Evolutionary conservation across 495 filamentous ascomycete species (phyloP), one percentile per base, ranked within the genome.

Genomic region (Daldinia grandis): DNA sequence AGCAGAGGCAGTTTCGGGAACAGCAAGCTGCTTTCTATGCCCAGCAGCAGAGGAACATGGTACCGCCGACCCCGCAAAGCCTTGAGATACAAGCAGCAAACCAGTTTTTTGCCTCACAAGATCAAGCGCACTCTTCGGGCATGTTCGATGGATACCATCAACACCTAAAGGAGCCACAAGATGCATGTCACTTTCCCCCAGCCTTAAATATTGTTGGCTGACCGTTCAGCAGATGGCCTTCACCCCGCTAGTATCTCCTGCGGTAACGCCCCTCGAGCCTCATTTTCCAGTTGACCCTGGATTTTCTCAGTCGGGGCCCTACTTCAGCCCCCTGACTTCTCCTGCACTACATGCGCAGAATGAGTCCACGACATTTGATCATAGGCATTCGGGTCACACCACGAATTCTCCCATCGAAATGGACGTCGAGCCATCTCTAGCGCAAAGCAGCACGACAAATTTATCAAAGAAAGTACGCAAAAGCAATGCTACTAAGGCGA

Each of bases 31-130:
- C 82, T 51, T 82, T 84, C 80, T 85, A 85, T 76, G 64, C 84
- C 66, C 87, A 90, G 27, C 83, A 86, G 55, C 83, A 85, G 58
- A 81, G 73, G 62, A 75, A 63, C 25, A 89, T 93, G 72, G 90
- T 98, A 24, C 95, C 95, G 7, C 94, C 93, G 9, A 99, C 95
- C 1, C 95, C 95, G 0, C 95, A 94, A 74, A 98, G 95, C 76
- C 86, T 95, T 47, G 94, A 98, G 76, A 85, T 98, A 74, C 92
- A 93, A 67, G 90, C 90, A 14, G 86, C 86, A 55, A 87, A 85
- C 9, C 88, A 89, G 47, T 90, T 88, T 57, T 90, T 89, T 68
- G 69, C 78, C 70, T 78, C 85, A 80, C 44, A 83, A 83, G 78
- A 92, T 84, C 76, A 86, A 25, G 42, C 55, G 21, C 70, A 69